Conservation (phyloP, 2,329 filamentous ascomycete species). For the Lecanosticta acicola region DNA sequence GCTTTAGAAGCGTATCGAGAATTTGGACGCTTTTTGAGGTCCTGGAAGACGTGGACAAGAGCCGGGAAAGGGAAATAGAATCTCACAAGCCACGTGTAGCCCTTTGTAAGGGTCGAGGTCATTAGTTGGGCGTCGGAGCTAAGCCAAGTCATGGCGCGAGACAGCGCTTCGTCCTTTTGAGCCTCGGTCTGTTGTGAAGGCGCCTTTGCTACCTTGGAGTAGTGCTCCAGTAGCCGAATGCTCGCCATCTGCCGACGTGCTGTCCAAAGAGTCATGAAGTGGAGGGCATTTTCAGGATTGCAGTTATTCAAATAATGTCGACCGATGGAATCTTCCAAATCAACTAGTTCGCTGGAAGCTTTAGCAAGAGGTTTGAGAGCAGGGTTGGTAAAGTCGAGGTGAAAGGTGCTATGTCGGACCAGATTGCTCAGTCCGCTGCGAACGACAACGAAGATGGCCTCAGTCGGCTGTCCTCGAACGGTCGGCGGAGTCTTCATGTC, state of each 20-base stretch:
- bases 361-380: slow-evolving; percentile 33
- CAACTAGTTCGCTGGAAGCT: slow-evolving; percentile 22
- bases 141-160: slow-evolving; percentile 38
- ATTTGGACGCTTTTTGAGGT: slow-evolving; percentile 1
- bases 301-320: slow-evolving; percentile 43
- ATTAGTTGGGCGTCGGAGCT: slow-evolving; percentile 45
- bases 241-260: slow-evolving; percentile 45
- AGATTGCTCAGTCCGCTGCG: slow-evolving; percentile 41
- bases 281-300: slow-evolving; percentile 39
- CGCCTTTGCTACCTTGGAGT: slow-evolving; percentile 27
- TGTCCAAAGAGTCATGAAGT: slow-evolving; percentile 46
- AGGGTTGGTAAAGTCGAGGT: slow-evolving; percentile 46
- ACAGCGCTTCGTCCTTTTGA: slow-evolving; percentile 28
- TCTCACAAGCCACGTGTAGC: slow-evolving; percentile 40
- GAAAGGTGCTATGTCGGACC: slow-evolving; percentile 35
- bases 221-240: slow-evolving; percentile 47
- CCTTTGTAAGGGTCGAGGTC: slow-evolving; percentile 37
- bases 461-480: slow-evolving; percentile 32
- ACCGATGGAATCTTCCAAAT: slow-evolving; percentile 39
- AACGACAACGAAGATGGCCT: slow-evolving; percentile 41
- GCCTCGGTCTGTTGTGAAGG: slow-evolving; percentile 18
- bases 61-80: slow-evolving; percentile 47
- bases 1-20: too few relatives aligned
- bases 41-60: slow-evolving; percentile 38
- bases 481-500: slow-evolving; percentile 34